These are phyloP conservation scores for Aspergillus sp. DNA, from an alignment of 2,329 filamentous ascomycete genomes.

Conservation along the genomic window DNA sequence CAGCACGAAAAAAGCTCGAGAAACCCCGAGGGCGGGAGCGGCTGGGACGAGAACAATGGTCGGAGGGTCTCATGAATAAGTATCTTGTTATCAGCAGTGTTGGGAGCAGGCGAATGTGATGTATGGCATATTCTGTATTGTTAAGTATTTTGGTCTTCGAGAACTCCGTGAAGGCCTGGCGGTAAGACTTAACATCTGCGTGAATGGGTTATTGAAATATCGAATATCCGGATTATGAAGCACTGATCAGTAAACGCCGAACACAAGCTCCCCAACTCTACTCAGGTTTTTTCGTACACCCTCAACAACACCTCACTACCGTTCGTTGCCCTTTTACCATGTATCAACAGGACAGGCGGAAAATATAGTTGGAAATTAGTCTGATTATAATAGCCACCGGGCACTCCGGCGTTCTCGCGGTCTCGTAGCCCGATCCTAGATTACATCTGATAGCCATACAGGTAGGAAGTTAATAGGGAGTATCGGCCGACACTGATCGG, in stretches of 20 bases:
- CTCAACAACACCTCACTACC: not conserved
- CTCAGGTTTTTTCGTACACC: not conserved
- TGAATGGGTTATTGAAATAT: not conserved
- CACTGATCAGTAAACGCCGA: not conserved
- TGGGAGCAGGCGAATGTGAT: not conserved
- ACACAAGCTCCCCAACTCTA: not conserved
- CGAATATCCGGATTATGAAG: not conserved
- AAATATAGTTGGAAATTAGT: constrained; percentile 2
- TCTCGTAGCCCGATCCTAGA: constrained; percentile 13
- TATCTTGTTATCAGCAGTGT: not conserved
- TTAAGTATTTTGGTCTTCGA: not conserved
- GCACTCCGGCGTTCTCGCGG: constrained; percentile 4
- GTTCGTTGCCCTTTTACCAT: not conserved
- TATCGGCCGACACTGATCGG: not conserved
- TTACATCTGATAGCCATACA: constrained; percentile 16
- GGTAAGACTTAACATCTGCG: not conserved
- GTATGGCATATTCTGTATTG: constrained; percentile 1
- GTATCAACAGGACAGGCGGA: not conserved
- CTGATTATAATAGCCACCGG: constrained; percentile 8
- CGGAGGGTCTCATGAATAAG: not conserved
- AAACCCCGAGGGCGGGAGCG: constrained; percentile 5
- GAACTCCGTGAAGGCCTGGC: not conserved
- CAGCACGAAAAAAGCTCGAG: constrained; percentile 76
- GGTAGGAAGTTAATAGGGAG: not conserved
- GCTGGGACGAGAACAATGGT: not conserved